Evolutionary conservation across 2,329 filamentous ascomycete species (phyloP).

Genomic region (Pseudocercospora vitis): DNA sequence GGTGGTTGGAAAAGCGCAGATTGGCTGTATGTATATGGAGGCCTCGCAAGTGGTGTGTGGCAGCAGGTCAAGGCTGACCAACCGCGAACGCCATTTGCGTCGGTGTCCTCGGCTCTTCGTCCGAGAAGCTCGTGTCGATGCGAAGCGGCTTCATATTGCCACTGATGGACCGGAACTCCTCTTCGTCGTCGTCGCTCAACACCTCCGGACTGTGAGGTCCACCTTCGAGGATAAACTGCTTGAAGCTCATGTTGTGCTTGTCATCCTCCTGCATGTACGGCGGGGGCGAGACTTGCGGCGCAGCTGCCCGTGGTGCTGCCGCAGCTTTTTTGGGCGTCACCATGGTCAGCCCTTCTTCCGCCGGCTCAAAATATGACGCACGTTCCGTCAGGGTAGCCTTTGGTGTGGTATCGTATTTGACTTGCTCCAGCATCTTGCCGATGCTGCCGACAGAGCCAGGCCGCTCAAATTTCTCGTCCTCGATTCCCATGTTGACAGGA

Average conservation of each 20-base stretch:
- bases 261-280: conserved; percentile 12
- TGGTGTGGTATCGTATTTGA: conserved; percentile 49
- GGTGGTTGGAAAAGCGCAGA: no score
- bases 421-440: conserved; percentile 42
- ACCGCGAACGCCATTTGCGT: conserved; percentile 23
- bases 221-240: conserved; percentile 33
- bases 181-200: conserved; percentile 10
- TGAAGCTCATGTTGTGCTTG: conserved; percentile 28
- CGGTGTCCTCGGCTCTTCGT: conserved; percentile 26
- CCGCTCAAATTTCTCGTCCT: conserved; percentile 49
- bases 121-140: conserved; percentile 22
- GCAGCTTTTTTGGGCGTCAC: conserved; percentile 11
- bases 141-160: conserved; percentile 19
- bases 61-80: not conserved
- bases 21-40: not conserved
- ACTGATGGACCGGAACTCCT: conserved; percentile 9
- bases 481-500: conserved; percentile 45
- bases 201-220: conserved; percentile 9
- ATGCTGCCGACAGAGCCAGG: conserved; percentile 38
- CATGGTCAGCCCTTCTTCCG: conserved; percentile 14
- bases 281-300: conserved; percentile 15
- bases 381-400: conserved; percentile 40
- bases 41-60: not conserved
- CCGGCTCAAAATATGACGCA: conserved; percentile 36
- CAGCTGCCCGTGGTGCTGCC: conserved; percentile 5